A percentile compares a stretch with the other conserved stretches of the same genome.
Conservation (phyloP, 1,284 basidiomycete genomes). For the Trichosporon ovoides region DNA sequence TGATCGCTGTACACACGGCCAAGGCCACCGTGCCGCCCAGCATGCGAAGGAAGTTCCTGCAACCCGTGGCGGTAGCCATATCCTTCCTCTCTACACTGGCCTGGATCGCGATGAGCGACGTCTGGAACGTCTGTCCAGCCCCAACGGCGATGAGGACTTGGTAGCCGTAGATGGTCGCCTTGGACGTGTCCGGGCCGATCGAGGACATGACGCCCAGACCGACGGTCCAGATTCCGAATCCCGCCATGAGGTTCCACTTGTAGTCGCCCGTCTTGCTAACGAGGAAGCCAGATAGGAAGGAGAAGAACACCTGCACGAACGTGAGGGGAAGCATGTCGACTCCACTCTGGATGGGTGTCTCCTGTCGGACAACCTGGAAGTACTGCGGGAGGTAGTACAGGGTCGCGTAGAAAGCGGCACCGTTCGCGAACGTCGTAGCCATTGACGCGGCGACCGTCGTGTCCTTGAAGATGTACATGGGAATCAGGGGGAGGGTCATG, state of each 20-base stretch:
- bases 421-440: conserved; percentile 60
- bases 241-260: conserved; percentile 57
- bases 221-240: conserved; percentile 62
- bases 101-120: conserved; percentile 54
- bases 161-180: conserved; percentile 58
- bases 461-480: conserved; percentile 65
- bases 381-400: conserved; percentile 57
- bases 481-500: conserved; percentile 61
- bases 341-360: conserved; percentile 57
- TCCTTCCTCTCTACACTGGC: conserved; percentile 30
- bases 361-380: conserved; percentile 64
- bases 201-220: conserved; percentile 64
- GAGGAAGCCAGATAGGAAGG: conserved; percentile 53
- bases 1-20: conserved; percentile 24
- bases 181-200: conserved; percentile 53
- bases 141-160: conserved; percentile 64
- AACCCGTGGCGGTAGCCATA: conserved; percentile 38
- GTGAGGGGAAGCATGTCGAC: conserved; percentile 62
- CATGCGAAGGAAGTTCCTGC: conserved; percentile 35
- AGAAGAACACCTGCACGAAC: conserved; percentile 57
- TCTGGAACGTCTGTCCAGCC: conserved; percentile 53
- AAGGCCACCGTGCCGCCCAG: conserved; percentile 27
- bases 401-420: conserved; percentile 44
- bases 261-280: conserved; percentile 63
- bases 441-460: conserved; percentile 63